phyloP scores from a whole-genome alignment of 768 basidiomycete species.

The Clathrus columnatus region DNA sequence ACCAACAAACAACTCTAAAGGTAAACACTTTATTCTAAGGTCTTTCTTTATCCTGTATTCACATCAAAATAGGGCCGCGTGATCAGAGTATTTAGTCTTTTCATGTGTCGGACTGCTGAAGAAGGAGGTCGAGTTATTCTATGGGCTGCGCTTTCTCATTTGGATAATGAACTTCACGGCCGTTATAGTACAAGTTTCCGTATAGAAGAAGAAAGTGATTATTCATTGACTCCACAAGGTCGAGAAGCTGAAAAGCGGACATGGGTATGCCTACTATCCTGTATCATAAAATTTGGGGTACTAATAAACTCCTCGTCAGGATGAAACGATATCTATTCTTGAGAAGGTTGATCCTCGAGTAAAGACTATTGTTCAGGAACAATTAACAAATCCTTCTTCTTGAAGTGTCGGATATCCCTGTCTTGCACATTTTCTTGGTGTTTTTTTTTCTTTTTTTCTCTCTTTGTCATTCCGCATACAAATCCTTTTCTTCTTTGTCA shows the following conservation, averaged over 20 bases:
- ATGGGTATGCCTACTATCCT: not conserved
- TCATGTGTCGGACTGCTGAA: constrained; percentile 4
- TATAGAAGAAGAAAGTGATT: constrained; percentile 1
- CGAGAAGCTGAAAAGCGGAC: constrained; percentile 14
- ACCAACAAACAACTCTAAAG: not conserved
- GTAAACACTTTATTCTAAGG: not conserved
- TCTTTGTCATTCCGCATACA: no score
- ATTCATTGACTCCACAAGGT: constrained; percentile 39
- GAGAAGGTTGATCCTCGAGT: not conserved
- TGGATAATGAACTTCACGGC: not conserved
- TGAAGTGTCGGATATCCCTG: no score
- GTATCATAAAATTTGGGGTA: not conserved
- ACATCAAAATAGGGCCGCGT: not conserved
- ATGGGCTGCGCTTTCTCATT: not conserved
- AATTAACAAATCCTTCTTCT: no score
- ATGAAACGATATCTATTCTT: not conserved
- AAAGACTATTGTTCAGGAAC: not conserved
- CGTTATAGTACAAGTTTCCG: constrained; percentile 1
- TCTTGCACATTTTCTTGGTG: no score
- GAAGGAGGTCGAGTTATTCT: constrained; percentile 4
- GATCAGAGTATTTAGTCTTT: not conserved
- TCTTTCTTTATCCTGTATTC: not conserved
- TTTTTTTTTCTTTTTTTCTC: no score
- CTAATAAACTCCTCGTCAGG: not conserved
- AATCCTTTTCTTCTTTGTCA: no score